Conservation (phyloP, 331 rosid species). For the Rosa hybrid region DNA sequence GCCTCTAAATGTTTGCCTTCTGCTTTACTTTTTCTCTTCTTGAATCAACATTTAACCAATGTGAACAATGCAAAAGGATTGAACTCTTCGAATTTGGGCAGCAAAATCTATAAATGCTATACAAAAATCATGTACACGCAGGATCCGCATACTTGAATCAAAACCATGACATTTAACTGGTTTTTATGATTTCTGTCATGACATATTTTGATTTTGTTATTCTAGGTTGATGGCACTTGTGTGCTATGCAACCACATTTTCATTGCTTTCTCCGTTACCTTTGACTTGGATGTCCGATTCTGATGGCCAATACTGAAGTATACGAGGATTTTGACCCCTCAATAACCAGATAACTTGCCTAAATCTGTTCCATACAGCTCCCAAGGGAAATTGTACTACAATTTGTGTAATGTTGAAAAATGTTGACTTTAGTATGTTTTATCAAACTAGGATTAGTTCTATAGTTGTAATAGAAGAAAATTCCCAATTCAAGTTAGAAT, state of each 20-base stretch:
- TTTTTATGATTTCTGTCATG: neutral
- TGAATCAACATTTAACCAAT: neutral
- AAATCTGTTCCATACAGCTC: neutral
- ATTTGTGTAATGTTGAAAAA: neutral
- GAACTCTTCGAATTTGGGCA: neutral
- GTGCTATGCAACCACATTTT: neutral
- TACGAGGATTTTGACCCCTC: neutral
- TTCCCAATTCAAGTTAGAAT: too few relatives aligned
- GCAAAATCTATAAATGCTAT: neutral
- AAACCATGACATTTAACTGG: neutral
- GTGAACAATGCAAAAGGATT: neutral
- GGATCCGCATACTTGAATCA: neutral
- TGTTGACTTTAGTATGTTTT: too few relatives aligned
- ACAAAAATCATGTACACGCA: neutral
- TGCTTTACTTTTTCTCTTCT: neutral
- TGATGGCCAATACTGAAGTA: neutral
- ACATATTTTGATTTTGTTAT: neutral
- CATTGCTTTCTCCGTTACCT: neutral
- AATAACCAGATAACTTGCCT: neutral
- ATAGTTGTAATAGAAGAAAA: too few relatives aligned
- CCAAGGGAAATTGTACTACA: neutral
- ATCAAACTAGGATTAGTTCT: too few relatives aligned
- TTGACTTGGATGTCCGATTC: neutral
- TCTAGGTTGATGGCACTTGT: neutral
- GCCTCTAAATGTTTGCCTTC: neutral